Evolutionary conservation across 2,329 filamentous ascomycete genomes (phyloP).

Genomic region (Cercospora beticola): DNA sequence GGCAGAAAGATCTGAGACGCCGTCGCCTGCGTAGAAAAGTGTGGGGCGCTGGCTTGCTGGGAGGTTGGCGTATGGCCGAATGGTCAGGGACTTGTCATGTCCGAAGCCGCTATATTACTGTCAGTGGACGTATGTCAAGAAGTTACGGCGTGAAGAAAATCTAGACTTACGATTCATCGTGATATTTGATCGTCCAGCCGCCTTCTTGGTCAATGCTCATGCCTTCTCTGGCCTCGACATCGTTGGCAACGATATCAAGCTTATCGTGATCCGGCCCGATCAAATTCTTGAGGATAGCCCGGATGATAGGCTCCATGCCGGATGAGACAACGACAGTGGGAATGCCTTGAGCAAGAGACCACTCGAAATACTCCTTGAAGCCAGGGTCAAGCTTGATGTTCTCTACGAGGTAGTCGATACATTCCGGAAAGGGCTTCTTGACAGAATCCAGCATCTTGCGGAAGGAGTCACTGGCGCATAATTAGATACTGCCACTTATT

Average conservation of each 20-base stretch:
- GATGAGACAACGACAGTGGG: slow-evolving; percentile 89
- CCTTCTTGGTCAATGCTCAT: slow-evolving; percentile 74
- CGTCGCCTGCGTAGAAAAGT: slow-evolving; percentile 93
- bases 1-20: slow-evolving; percentile 84
- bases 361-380: slow-evolving; percentile 85
- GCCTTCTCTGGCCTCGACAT: slow-evolving; percentile 65
- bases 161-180: slow-evolving; percentile 69
- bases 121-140: background rate
- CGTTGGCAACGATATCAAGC: slow-evolving; percentile 88
- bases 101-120: slow-evolving; percentile 66
- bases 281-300: slow-evolving; percentile 74
- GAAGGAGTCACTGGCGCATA: slow-evolving; percentile 66
- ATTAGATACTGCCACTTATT: background rate
- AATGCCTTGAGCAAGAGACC: slow-evolving; percentile 76
- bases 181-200: slow-evolving; percentile 86
- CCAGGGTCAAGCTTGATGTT: slow-evolving; percentile 87
- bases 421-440: slow-evolving; percentile 74
- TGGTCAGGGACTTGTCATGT: slow-evolving; percentile 94
- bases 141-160: background rate
- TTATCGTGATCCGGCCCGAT: slow-evolving; percentile 75
- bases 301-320: slow-evolving; percentile 91
- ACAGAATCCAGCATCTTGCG: slow-evolving; percentile 89
- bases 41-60: slow-evolving; percentile 68
- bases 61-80: slow-evolving; percentile 79
- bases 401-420: slow-evolving; percentile 71